phyloP scores from a whole-genome alignment of 768 basidiomycete species.

The Tylopilus plumbeoviolaceoides region DNA sequence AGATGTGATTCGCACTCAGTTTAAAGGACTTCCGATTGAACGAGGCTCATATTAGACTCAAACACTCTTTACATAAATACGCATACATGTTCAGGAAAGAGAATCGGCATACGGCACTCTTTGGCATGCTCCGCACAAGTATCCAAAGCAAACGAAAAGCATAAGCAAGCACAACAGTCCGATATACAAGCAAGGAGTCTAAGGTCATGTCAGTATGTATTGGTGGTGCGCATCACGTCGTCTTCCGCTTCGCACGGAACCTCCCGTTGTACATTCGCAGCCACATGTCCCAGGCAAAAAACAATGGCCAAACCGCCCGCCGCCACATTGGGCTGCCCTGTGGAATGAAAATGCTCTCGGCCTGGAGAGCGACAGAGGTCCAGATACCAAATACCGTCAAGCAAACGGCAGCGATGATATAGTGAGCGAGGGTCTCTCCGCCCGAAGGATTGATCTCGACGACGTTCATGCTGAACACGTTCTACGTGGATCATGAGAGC shows the following conservation, averaged over 20 bases:
- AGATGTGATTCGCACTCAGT: too few species aligned
- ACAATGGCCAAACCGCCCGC: constrained; percentile 22
- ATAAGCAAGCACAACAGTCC: neutral
- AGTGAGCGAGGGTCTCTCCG: constrained; percentile 35
- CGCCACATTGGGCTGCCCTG: constrained; percentile 10
- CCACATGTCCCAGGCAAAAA: neutral
- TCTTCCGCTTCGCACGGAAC: constrained; percentile 1
- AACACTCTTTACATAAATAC: too few species aligned
- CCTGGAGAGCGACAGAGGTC: constrained; percentile 51
- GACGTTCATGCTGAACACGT: constrained; percentile 57
- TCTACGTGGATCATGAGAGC: constrained; percentile 29
- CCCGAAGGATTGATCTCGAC: constrained; percentile 33
- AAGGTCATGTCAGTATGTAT: neutral
- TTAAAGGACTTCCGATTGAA: too few species aligned
- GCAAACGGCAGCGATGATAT: constrained; percentile 37
- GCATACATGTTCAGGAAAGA: too few species aligned
- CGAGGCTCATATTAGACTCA: too few species aligned
- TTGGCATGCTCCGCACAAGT: neutral
- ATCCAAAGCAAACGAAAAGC: neutral
- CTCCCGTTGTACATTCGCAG: neutral
- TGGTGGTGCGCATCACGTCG: neutral
- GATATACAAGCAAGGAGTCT: neutral
- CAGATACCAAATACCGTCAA: constrained; percentile 52
- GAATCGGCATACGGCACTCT: too few species aligned
- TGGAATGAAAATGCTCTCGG: constrained; percentile 23